A percentile compares a stretch with the other conserved stretches of the same genome.
phyloP scores from a whole-genome alignment of 202 grass and related monocot species.

The Saccharum hybrid region DNA sequence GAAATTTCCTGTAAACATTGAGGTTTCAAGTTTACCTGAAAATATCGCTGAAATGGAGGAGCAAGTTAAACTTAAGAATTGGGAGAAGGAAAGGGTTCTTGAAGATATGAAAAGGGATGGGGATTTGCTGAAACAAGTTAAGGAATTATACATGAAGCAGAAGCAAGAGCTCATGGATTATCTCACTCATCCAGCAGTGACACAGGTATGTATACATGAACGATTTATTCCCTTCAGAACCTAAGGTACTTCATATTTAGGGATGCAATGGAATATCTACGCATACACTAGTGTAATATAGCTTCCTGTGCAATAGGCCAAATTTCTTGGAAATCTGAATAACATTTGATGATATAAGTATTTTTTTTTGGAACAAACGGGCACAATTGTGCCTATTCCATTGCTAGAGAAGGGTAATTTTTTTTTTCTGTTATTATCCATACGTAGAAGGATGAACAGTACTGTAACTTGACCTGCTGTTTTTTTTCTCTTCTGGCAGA shows the following conservation, averaged over 20 bases:
- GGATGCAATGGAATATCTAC: conserved; percentile 21
- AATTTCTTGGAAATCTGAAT: conserved; percentile 24
- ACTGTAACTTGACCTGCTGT: background rate
- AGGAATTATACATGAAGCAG: conserved; percentile 57
- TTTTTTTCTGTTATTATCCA: background rate
- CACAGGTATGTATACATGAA: conserved; percentile 48
- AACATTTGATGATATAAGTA: background rate
- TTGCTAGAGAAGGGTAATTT: background rate
- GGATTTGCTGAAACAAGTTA: conserved; percentile 57
- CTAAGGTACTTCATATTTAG: conserved; percentile 24
- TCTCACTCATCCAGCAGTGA: conserved; percentile 28
- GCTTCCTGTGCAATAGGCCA: conserved; percentile 10
- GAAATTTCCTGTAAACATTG: conserved; percentile 61
- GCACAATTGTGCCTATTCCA: background rate
- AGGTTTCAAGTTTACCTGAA: conserved; percentile 51
- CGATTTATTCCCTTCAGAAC: conserved; percentile 10
- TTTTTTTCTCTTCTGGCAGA: conserved; percentile 15
- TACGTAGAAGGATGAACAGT: conserved; percentile 25
- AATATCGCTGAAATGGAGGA: conserved; percentile 66
- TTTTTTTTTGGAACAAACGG: background rate
- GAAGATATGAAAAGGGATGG: conserved; percentile 84
- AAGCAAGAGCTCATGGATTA: conserved; percentile 67
- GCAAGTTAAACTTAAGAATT: conserved; percentile 63
- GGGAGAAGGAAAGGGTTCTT: conserved; percentile 73
- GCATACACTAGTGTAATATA: background rate